Base-by-base conservation (phyloP, 345 rosid species). In the Dipteronia dyeriana region DNA sequence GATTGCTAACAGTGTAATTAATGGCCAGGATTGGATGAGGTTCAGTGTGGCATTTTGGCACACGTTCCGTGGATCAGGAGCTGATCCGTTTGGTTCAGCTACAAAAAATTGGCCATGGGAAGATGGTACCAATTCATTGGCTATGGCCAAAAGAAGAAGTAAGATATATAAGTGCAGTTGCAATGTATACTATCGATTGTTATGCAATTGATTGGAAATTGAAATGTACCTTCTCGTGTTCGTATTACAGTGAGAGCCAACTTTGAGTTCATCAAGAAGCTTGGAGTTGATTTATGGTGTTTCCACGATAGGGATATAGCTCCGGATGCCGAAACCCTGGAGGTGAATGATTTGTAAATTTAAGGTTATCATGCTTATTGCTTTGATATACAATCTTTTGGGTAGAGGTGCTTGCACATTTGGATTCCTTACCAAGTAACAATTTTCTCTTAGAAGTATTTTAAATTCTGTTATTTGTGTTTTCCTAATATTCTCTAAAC, bases 11-110 rank as follows among this genome's bases (percentile, higher is more conserved):
- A 20, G 26, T 43, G 25, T 74, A 38, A 31, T 47, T 41, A 31
- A 47, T 80, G 82, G 34, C 25, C 19, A 95, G 98, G 98, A 92
- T 60, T 96, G 99, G 99, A 77, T 96, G 89, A 89, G 99, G 85
- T 96, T 96, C 73, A 96, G 98, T 80, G 91, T 96, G 73, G 98
- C 98, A 69, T 96, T 96, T 86, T 94, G 99, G 99, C 99, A 96
- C 81, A 94, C 98, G 9, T 96, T 94, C 79, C 90, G 97, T 71
- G 99, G 98, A 53, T 85, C 92, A 16, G 98, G 98, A 62, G 91
- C 80, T 43, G 98, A 94, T n/a, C 96, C 95, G 0, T 96, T 96
- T 85, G 98, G 99, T 81, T 91, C 91, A 0, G 86, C 94, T 38
- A 92, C 98, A 2, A 96, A 96, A 84, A 75, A 2, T 76, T 96